Conservation (phyloP, 2,329 filamentous ascomycete genomes). For the Hirsutella minnesotensis region DNA sequence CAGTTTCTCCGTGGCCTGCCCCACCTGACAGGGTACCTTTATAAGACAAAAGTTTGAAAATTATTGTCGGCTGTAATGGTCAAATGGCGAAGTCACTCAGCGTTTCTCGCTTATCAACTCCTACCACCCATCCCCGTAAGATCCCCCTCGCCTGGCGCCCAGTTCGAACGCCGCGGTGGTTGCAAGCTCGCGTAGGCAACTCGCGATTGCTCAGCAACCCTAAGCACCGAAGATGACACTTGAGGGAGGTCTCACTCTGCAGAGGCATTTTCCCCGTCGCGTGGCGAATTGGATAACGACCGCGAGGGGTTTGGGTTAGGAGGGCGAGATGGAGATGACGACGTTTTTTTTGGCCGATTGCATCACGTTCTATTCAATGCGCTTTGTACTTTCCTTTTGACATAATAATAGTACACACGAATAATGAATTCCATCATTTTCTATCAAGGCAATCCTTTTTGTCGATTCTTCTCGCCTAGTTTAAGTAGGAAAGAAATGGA, state of each 20-base stretch:
- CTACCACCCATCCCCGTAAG: slow-evolving; percentile 42
- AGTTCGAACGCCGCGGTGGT: slow-evolving; percentile 57
- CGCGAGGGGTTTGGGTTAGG: slow-evolving; percentile 47
- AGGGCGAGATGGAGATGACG: slow-evolving; percentile 41
- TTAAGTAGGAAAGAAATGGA: too few species aligned
- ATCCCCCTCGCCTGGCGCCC: slow-evolving; percentile 46
- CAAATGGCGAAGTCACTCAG: slow-evolving; percentile 45
- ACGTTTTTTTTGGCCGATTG: slow-evolving; percentile 33
- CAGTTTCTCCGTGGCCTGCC: too few species aligned
- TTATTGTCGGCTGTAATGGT: slow-evolving; percentile 46
- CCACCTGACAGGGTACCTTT: too few species aligned
- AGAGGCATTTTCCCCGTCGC: slow-evolving; percentile 59
- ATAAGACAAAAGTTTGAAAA: not conserved
- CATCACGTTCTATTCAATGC: slow-evolving; percentile 14
- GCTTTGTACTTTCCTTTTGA: slow-evolving; percentile 5
- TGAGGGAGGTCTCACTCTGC: slow-evolving; percentile 64
- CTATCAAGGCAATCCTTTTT: too few species aligned
- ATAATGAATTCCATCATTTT: too few species aligned
- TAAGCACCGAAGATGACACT: slow-evolving; percentile 60
- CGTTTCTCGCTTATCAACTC: slow-evolving; percentile 26
- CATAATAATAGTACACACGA: too few species aligned
- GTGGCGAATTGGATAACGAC: slow-evolving; percentile 60
- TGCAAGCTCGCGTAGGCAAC: slow-evolving; percentile 55
- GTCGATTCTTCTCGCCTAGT: too few species aligned
- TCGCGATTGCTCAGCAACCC: slow-evolving; percentile 45